A percentile compares a stretch with the other conserved stretches of the same genome.
phyloP scores from a whole-genome alignment of 805 yeast species.

The Yamadazyma nakazawae region DNA sequence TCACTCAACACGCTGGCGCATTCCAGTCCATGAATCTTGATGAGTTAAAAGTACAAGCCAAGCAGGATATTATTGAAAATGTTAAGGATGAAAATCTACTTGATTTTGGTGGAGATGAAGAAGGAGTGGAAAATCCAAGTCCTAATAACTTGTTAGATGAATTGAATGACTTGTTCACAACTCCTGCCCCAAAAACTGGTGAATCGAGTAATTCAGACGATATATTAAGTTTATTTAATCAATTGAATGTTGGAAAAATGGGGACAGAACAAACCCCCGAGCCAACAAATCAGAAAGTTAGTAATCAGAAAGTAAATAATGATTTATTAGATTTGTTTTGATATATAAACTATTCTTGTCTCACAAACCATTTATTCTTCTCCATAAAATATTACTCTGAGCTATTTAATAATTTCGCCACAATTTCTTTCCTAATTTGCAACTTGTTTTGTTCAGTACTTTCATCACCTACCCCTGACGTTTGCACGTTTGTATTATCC shows the following conservation, averaged over 20 bases:
- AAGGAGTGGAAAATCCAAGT: constrained; percentile 16
- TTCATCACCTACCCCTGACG: background rate
- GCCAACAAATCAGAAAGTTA: no score
- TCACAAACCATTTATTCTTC: no score
- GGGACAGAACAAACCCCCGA: background rate
- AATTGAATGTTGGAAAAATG: constrained; percentile 10
- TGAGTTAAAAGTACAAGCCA: constrained; percentile 75
- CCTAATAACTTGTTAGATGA: constrained; percentile 57
- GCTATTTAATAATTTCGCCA: constrained; percentile 9
- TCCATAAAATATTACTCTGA: background rate
- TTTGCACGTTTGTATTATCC: constrained; percentile 7
- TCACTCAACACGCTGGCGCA: constrained; percentile 37
- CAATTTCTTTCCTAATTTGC: constrained; percentile 9
- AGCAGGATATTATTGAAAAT: constrained; percentile 63
- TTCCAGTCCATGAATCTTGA: constrained; percentile 44
- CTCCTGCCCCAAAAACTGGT: constrained; percentile 7
- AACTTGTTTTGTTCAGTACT: constrained; percentile 2
- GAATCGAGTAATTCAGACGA: constrained; percentile 28
- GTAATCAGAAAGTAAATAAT: constrained; percentile 15
- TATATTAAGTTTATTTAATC: constrained; percentile 45
- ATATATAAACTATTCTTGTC: background rate
- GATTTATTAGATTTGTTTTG: constrained; percentile 40
- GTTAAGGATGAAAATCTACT: constrained; percentile 75
- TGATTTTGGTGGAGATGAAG: constrained; percentile 74
- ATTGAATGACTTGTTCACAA: constrained; percentile 63